Evolutionary conservation across 148 eudicot genomes (phyloP).

Genomic region (Rhododendron simsii): DNA sequence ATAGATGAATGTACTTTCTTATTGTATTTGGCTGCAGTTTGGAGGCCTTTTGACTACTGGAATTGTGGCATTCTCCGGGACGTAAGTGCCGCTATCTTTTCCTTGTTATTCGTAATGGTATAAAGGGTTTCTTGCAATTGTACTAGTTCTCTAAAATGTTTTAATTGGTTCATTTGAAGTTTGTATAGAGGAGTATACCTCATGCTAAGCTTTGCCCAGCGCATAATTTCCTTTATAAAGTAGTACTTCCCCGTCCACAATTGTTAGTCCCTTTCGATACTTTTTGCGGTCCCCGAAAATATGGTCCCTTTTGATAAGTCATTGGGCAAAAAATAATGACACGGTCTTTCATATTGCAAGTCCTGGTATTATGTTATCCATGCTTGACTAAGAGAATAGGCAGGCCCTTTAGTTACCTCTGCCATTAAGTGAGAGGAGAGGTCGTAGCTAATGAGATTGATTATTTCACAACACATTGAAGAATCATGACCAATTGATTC

Average conservation of each 20-base stretch:
- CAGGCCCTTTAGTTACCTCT: too few relatives aligned
- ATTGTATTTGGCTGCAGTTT: constrained; percentile 43
- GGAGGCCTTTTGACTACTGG: constrained; percentile 88
- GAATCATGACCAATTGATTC: not conserved
- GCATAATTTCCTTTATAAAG: not conserved
- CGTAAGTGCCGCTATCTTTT: constrained; percentile 52
- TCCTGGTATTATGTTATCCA: too few relatives aligned
- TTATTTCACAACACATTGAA: not conserved
- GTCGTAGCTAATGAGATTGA: not conserved
- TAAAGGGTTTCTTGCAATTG: not conserved
- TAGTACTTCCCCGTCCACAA: not conserved
- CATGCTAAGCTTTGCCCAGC: not conserved
- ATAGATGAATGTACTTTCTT: not conserved
- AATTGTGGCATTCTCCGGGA: constrained; percentile 78
- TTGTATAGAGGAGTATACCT: not conserved
- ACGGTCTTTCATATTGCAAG: too few relatives aligned
- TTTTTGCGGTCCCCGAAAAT: not conserved
- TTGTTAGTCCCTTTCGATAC: not conserved
- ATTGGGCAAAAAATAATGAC: not conserved
- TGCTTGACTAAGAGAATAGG: too few relatives aligned
- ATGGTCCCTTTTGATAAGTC: not conserved
- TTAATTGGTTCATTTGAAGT: not conserved
- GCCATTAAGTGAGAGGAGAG: too few relatives aligned
- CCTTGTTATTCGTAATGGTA: not conserved
- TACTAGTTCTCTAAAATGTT: not conserved